Base-by-base conservation (phyloP, 805 yeast genomes). In the Kodamaea neixiangensis region DNA sequence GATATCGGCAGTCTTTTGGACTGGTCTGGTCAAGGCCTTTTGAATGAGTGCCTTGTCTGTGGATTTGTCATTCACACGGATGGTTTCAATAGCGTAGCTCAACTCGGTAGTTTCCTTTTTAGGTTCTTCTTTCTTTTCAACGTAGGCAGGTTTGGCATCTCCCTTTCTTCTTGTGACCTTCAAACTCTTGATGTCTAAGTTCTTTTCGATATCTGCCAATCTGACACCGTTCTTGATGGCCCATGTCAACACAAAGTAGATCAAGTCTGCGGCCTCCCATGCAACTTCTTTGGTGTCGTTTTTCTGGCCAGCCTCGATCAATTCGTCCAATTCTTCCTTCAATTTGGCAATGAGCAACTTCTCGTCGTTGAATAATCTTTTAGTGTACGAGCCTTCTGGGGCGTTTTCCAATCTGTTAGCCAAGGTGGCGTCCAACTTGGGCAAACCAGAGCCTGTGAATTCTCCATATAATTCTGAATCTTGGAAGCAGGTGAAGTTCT, bases 251-350 rank as follows among this genome's bases (percentile, higher is more conserved):
- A 79, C 80, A 64, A 81, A 81, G 60, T 81, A 81, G 21, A 81
- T 56, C 66, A 94, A 77, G 67, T 94, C 99, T 7, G 99, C 99
- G 48, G 96, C 93, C 72, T 94, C 99, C 97, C 97, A 94, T 0
- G 98, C 87, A 49, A 90, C 80, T 51, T 93, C 75, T 29, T 64
- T 60, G 44, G 57, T 60, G 44, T 62, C 63, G 10, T 58, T 58
- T 22, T 61, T 50, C 60, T 62, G 54, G 11, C 76, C 76, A 14
- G 99, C 98, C 52, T 91, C 97, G 29, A 91, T 83, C 55, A 94
- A 80, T 69, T 94, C 99, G 62, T 93, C 97, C 41, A 97, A 96
- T 71, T 94, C 99, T 72, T 94, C 99, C 67, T 84, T 83, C 71
- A 94, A 86, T 76, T 94, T 89, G 20, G 98, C 97, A 50, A 78